Base-by-base conservation (phyloP, 2,329 filamentous ascomycete genomes). In the Aspergillus ochraceoroseus region DNA sequence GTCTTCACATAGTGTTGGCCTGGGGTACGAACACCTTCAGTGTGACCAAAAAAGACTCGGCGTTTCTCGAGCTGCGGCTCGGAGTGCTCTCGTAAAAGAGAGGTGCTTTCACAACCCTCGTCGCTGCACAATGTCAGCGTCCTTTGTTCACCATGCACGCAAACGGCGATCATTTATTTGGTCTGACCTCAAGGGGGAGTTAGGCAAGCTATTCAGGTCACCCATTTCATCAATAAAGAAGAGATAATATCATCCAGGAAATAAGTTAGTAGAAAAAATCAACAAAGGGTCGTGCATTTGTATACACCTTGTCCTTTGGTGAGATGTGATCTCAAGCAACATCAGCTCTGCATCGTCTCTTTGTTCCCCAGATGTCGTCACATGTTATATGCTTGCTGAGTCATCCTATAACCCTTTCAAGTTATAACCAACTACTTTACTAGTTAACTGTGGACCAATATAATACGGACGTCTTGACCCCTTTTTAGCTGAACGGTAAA, bases 151-250 rank as follows among this genome's bases (percentile, higher is more conserved):
- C 7, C 18, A 19, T 20, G 13, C 11, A 25, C 28, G 15, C 20
- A 14, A 14, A n/a, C n/a, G n/a, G n/a, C n/a, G 18, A n/a, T 23
- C 25, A 6, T 25, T 20, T 19, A 20, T 15, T 26, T 13, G 13
- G 32, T 18, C 42, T 36, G 18, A 50, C 47, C 45, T 48, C 33
- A 27, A 36, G 11, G 47, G 42, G 20, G 39, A 39, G 36, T 31
- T 32, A 9, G 37, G 31, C 23, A 39, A 18, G 38, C 20, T 35
- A 20, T 30, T 32, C 34, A 13, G 25, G 19, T 38, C 28, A 18
- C 28, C 33, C 46, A 44, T 47, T 25, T 37, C 27, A 32, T 44
- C 9, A 13, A 22, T 20, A 9, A 34, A 32, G n/a, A 20, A 14
- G 9, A 32, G 17, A 26, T 31, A 25, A 20, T 25, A 23, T 17